Conservation (phyloP, 140 eudicot genomes). For the Bidens hawaiensis region DNA sequence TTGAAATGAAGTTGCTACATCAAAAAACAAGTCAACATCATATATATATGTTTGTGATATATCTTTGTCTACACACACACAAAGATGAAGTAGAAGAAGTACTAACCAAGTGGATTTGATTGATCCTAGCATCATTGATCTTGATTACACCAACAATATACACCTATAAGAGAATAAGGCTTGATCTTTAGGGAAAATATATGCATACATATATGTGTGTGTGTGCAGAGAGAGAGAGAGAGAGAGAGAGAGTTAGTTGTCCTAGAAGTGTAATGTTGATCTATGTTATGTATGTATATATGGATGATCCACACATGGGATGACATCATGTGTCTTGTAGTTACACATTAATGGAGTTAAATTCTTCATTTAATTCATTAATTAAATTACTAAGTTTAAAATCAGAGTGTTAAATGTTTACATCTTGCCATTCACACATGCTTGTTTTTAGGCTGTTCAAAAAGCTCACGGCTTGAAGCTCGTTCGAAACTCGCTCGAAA, state of each 20-base stretch:
- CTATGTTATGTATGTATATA: background rate
- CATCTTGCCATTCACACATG: too few species aligned
- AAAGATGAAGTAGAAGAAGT: background rate
- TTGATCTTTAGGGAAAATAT: background rate
- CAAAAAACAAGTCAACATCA: background rate
- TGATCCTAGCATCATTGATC: constrained; percentile 30
- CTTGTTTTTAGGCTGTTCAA: too few species aligned
- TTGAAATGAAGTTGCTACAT: constrained; percentile 34
- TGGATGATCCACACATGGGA: constrained; percentile 21
- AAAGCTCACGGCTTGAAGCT: too few species aligned
- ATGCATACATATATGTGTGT: too few species aligned
- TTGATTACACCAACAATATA: constrained; percentile 7
- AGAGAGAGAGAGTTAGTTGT: too few species aligned
- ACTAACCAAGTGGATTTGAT: constrained; percentile 35
- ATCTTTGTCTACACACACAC: too few species aligned
- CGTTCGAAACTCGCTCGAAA: too few species aligned
- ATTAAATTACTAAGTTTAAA: background rate
- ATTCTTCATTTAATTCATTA: background rate
- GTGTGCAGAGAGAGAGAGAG: too few species aligned
- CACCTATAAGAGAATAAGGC: background rate
- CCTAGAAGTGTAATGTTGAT: too few species aligned
- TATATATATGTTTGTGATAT: too few species aligned
- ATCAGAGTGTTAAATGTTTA: background rate
- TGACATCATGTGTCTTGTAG: constrained; percentile 10
- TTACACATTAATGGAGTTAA: constrained; percentile 13